Percentiles rank a stretch among this genome's conserved stretches.
phyloP scores from a whole-genome alignment of 2,329 filamentous ascomycete genomes.

The Mycosphaerella sp. region DNA sequence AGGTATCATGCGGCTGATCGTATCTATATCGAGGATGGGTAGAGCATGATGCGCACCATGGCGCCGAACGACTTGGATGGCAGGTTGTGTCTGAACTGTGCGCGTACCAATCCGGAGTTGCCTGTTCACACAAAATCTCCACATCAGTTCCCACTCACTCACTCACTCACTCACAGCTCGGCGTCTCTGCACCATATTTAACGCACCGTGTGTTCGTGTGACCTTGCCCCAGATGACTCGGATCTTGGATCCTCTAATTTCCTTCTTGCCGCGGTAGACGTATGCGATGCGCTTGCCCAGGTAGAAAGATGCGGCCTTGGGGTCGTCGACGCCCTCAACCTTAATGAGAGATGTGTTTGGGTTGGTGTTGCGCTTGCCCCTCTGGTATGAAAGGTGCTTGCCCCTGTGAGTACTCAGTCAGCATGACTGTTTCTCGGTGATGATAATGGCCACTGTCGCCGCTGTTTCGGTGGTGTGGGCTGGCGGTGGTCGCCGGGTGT shows the following conservation, averaged over 20 bases:
- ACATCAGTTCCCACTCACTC: conserved; percentile 16
- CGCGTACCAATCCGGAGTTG: conserved; percentile 96
- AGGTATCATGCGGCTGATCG: conserved; percentile 9
- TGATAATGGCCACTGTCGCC: not conserved
- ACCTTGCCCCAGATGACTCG: conserved; percentile 99
- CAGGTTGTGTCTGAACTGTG: conserved; percentile 94
- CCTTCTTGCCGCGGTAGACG: conserved; percentile 93
- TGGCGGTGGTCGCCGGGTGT: not conserved
- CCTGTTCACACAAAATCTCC: conserved; percentile 46
- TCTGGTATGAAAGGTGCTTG: conserved; percentile 97
- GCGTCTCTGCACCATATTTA: not conserved
- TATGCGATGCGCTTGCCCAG: conserved; percentile 98
- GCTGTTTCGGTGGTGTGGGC: not conserved
- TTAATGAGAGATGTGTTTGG: conserved; percentile 80
- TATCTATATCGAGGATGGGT: conserved; percentile 38
- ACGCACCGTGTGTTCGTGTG: conserved; percentile 82
- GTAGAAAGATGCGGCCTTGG: conserved; percentile 93
- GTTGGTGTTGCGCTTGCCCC: conserved; percentile 86
- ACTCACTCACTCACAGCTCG: not conserved
- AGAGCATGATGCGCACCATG: conserved; percentile 38
- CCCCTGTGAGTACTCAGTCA: conserved; percentile 46
- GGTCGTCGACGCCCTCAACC: conserved; percentile 95
- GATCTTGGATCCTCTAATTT: conserved; percentile 97
- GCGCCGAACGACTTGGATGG: conserved; percentile 92
- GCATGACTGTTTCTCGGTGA: conserved; percentile 1